phyloP scores from a whole-genome alignment of 2,329 filamentous ascomycete species.

The Coleophoma crateriformis region DNA sequence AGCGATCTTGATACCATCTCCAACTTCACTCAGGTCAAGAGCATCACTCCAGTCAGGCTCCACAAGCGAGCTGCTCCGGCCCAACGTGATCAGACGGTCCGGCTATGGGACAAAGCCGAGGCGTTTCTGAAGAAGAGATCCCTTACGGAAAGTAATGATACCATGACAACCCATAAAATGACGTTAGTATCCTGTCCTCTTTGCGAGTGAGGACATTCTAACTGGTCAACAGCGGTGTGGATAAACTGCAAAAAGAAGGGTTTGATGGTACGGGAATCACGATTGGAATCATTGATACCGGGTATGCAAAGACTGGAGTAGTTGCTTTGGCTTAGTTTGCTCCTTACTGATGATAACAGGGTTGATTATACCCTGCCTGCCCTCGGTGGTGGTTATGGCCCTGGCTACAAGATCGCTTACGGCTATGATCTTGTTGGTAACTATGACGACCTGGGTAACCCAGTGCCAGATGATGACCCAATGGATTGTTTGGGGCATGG shows the following conservation, averaged over 20 bases:
- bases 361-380: conserved; percentile 4
- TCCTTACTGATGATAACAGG: conserved; percentile 18
- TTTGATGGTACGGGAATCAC: conserved; percentile 34
- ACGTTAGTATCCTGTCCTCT: not conserved
- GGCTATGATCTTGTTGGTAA: conserved; percentile 30
- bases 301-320: not conserved
- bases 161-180: not conserved
- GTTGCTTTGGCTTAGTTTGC: not conserved
- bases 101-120: too few species aligned
- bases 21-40: too few species aligned
- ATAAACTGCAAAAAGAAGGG: conserved; percentile 33
- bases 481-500: conserved; percentile 22
- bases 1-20: too few species aligned
- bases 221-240: conserved; percentile 12
- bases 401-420: conserved; percentile 1
- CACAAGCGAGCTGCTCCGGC: too few species aligned
- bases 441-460: conserved; percentile 14
- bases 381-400: conserved; percentile 4
- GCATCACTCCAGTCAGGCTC: too few species aligned
- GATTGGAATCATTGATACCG: conserved; percentile 25
- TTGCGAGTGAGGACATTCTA: not conserved
- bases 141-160: not conserved
- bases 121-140: too few species aligned
- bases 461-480: conserved; percentile 29
- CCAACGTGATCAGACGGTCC: too few species aligned